These are phyloP conservation scores for Ustilago sp. DNA, from an alignment of 1,284 basidiomycete species.

Conservation along the genomic window DNA sequence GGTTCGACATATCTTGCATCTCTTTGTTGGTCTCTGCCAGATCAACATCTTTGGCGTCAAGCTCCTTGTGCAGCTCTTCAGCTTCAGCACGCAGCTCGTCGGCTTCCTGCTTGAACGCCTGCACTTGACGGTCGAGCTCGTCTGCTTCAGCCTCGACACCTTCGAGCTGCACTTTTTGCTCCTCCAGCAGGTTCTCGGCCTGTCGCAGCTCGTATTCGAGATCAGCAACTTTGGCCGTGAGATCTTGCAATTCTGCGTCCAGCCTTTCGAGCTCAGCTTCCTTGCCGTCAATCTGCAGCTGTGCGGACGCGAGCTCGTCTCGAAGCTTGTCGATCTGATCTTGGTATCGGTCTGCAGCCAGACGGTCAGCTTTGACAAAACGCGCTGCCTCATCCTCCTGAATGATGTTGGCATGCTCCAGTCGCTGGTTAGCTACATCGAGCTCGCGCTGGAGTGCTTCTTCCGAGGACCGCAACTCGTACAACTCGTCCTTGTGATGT, in stretches of 20 bases:
- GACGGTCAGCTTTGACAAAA: conserved; percentile 42
- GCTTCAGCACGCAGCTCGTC: conserved; percentile 47
- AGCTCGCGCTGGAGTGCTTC: conserved; percentile 52
- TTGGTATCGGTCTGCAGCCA: conserved; percentile 50
- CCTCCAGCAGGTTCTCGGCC: conserved; percentile 45
- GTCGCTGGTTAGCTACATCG: conserved; percentile 50
- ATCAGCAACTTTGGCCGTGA: conserved; percentile 50
- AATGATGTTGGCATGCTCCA: conserved; percentile 54
- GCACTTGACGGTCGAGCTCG: conserved; percentile 50
- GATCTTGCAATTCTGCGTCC: conserved; percentile 52
- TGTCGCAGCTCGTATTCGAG: conserved; percentile 60
- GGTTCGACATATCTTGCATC: conserved; percentile 73
- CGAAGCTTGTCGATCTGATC: conserved; percentile 53
- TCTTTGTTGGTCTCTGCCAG: conserved; percentile 73
- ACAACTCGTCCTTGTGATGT: conserved; percentile 52
- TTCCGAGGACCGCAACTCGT: conserved; percentile 49
- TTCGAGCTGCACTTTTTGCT: conserved; percentile 72
- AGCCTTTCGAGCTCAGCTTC: conserved; percentile 62
- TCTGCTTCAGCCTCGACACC: conserved; percentile 51
- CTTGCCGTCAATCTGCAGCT: conserved; percentile 60
- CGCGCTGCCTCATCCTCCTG: conserved; percentile 51
- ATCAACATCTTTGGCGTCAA: conserved; percentile 67
- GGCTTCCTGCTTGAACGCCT: conserved; percentile 65
- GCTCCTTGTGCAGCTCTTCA: conserved; percentile 47
- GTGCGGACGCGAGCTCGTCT: conserved; percentile 63